Conservation (phyloP, 1,284 basidiomycete genomes). For the Tilletia horrida region DNA sequence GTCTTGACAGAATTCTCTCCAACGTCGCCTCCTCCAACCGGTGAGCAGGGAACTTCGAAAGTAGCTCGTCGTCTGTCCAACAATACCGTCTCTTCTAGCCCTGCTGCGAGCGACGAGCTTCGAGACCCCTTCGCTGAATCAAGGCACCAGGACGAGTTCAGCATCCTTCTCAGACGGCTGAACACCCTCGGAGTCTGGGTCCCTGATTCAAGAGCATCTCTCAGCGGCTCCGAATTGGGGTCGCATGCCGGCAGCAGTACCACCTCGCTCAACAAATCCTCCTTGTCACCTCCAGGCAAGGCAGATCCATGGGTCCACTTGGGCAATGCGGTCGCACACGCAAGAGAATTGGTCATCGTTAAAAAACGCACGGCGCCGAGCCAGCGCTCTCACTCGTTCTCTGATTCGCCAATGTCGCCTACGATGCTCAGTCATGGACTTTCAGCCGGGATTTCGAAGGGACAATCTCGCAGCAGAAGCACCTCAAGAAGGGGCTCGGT, state of each 20-base stretch:
- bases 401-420: not conserved
- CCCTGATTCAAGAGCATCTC: not conserved
- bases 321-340: not conserved
- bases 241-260: no score
- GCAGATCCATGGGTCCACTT: not conserved
- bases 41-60: not conserved
- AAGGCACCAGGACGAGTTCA: constrained; percentile 11
- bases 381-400: not conserved
- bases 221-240: no score
- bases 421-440: not conserved
- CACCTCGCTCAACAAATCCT: not conserved
- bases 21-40: not conserved
- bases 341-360: not conserved
- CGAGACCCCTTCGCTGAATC: constrained; percentile 5
- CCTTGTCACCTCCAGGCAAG: not conserved
- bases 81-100: not conserved
- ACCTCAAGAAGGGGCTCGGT: constrained; percentile 4
- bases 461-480: not conserved
- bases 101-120: constrained; percentile 10
- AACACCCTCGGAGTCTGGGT: not conserved
- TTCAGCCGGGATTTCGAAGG: not conserved
- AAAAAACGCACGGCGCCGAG: not conserved
- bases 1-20: not conserved
- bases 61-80: not conserved
- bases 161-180: not conserved